A percentile compares a stretch with the other conserved stretches of the same genome.
phyloP scores from a whole-genome alignment of 2,329 filamentous ascomycete species.

The Ambrosiella xylebori region DNA sequence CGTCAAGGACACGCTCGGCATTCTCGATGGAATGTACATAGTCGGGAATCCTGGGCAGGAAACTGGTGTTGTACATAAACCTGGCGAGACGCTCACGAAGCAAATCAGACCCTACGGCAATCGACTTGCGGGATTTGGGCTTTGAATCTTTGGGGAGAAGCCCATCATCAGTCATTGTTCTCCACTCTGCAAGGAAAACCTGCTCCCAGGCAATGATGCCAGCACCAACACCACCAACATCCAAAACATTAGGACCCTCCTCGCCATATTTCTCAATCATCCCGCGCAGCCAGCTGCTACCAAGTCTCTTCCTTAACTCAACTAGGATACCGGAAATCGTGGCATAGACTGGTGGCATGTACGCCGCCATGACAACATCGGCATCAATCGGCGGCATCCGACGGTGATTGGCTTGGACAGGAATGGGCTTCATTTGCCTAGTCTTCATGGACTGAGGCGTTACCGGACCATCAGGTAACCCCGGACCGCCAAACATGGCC shows the following conservation, averaged over 20 bases:
- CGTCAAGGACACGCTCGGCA: slow-evolving; percentile 40
- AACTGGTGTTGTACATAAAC: slow-evolving; percentile 76
- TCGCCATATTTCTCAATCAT: slow-evolving; percentile 41
- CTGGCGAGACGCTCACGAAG: slow-evolving; percentile 59
- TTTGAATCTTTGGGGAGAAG: slow-evolving; percentile 18
- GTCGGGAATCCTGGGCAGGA: slow-evolving; percentile 81
- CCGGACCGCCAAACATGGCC: slow-evolving; percentile 55
- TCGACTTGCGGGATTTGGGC: slow-evolving; percentile 58
- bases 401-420: slow-evolving; percentile 43
- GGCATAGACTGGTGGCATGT: slow-evolving; percentile 55
- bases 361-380: slow-evolving; percentile 51
- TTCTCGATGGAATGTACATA: slow-evolving; percentile 51
- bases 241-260: slow-evolving; percentile 46
- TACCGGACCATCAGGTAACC: slow-evolving; percentile 59
- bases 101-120: slow-evolving; percentile 58
- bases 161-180: slow-evolving; percentile 40
- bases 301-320: slow-evolving; percentile 57
- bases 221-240: slow-evolving; percentile 58
- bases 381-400: slow-evolving; percentile 60
- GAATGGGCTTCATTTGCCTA: slow-evolving; percentile 45
- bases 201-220: slow-evolving; percentile 62
- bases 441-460: slow-evolving; percentile 43
- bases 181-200: slow-evolving; percentile 67
- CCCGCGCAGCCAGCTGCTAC: slow-evolving; percentile 50
- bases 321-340: slow-evolving; percentile 49